Evolutionary conservation across 2,329 filamentous ascomycete species (phyloP).

Genomic region (Graphiopsis chlorocephala): DNA sequence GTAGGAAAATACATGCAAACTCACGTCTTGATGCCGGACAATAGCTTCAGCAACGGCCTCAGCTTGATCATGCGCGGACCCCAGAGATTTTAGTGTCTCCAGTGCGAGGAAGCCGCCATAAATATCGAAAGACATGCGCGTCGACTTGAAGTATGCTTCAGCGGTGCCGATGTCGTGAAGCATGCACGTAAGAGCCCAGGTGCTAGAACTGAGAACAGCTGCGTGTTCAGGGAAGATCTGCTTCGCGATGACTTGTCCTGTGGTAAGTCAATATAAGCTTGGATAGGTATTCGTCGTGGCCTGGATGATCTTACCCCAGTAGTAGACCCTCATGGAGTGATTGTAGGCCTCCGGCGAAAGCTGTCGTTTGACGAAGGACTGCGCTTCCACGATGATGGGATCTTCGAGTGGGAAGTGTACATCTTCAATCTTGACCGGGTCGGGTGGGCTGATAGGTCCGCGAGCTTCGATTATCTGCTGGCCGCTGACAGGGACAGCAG

Average conservation of each 20-base stretch:
- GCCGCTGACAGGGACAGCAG: neutral
- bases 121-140: conserved; percentile 69
- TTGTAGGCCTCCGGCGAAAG: conserved; percentile 58
- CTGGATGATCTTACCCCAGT: conserved; percentile 53
- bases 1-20: conserved; percentile 30
- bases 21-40: conserved; percentile 69
- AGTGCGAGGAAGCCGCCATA: conserved; percentile 62
- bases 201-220: conserved; percentile 48
- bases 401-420: neutral
- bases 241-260: conserved; percentile 13
- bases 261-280: neutral
- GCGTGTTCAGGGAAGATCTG: neutral
- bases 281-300: neutral
- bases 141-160: conserved; percentile 54
- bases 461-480: conserved; percentile 2
- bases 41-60: conserved; percentile 70
- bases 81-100: conserved; percentile 48
- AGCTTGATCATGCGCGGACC: conserved; percentile 57
- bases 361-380: neutral
- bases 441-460: neutral
- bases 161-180: conserved; percentile 75
- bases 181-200: conserved; percentile 62
- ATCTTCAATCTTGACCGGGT: neutral
- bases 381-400: neutral
- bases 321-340: conserved; percentile 70